Percentiles rank a stretch among this genome's conserved stretches.
These are phyloP conservation scores for Leishmania arabica DNA, from an alignment of 208 protist species.

Conservation along the genomic window DNA sequence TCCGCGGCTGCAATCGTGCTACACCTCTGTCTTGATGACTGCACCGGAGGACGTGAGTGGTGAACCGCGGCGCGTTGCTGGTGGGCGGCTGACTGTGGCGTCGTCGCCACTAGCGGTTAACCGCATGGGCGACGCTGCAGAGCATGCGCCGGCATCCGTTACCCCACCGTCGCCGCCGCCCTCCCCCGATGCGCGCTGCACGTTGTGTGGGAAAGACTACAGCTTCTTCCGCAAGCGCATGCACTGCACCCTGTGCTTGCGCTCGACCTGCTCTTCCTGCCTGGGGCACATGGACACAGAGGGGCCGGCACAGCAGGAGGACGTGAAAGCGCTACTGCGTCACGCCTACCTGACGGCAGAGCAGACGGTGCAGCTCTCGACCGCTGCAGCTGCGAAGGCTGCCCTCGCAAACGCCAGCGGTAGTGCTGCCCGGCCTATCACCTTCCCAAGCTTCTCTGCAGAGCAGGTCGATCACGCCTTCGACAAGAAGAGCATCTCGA, in stretches of 20 bases:
- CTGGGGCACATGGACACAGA: conserved; percentile 53
- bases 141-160: not conserved
- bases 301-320: conserved; percentile 30
- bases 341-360: conserved; percentile 31
- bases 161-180: not conserved
- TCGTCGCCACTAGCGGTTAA: conserved; percentile 13
- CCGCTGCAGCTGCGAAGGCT: conserved; percentile 11
- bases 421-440: not conserved
- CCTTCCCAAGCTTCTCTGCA: conserved; percentile 22
- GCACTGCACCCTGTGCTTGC: conserved; percentile 69
- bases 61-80: conserved; percentile 10
- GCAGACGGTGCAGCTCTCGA: conserved; percentile 17
- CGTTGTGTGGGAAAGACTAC: conserved; percentile 69
- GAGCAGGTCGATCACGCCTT: conserved; percentile 28
- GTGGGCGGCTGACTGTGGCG: conserved; percentile 7
- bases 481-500: conserved; percentile 17
- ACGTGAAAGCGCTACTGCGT: conserved; percentile 37
- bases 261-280: conserved; percentile 63
- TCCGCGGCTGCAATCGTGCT: conserved; percentile 34
- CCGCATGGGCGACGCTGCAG: not conserved
- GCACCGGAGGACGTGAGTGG: conserved; percentile 27
- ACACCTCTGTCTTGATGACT: conserved; percentile 5
- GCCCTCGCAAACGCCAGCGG: not conserved
- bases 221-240: conserved; percentile 70
- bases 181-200: conserved; percentile 34